Base-by-base conservation (phyloP, 106 monocot genomes). In the Platanthera zijinensis region DNA sequence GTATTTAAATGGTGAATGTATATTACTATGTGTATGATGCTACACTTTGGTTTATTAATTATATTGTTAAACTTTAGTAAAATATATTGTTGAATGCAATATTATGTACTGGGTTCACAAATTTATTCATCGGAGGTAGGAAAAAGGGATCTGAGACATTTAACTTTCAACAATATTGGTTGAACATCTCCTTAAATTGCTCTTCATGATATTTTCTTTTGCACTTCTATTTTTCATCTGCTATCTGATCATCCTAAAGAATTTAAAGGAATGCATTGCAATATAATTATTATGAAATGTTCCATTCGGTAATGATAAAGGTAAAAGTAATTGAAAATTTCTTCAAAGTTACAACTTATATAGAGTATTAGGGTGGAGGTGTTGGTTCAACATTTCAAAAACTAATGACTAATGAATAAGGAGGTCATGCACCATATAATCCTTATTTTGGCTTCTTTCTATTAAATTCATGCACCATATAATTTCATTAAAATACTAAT, bases 291-390 rank as follows among this genome's bases (percentile, higher is more conserved):
- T 72, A n/a, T 72, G 48, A 61, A 10, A 3, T 57, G 4, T 53
- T 50, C 25, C 69, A 17, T 71, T 77, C 50, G 45, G 21, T 4
- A 74, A 77, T 68, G 49, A 15, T 89, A 90, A 94, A 89, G 80
- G 87, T 97, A 28, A 77, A 76, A 50, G 97, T 94, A 3, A 73
- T 79, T 52, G 97, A 94, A 18, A 91, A 91, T 75, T 72, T 83
- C 75, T 94, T 97, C 71, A 78, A 85, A 73, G 94, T 97, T 62
- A 51, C 87, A 76, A 97, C 97, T 63, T 97, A 79, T 79, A 91
- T 93, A 51, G 97, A 97, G 71, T 97, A 93, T 28, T 94, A 97
- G 78, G 97, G 97, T 72, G 97, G 97, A 21, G 91, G 91, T 69
- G 93, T 97, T 75, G 97, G 94, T 10, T 70, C 17, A 46, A 1